A percentile compares a stretch with the other conserved stretches of the same genome.
Evolutionary conservation across 108 stramenopile genomes (phyloP).

Genomic region (Cyclotella baltica): DNA sequence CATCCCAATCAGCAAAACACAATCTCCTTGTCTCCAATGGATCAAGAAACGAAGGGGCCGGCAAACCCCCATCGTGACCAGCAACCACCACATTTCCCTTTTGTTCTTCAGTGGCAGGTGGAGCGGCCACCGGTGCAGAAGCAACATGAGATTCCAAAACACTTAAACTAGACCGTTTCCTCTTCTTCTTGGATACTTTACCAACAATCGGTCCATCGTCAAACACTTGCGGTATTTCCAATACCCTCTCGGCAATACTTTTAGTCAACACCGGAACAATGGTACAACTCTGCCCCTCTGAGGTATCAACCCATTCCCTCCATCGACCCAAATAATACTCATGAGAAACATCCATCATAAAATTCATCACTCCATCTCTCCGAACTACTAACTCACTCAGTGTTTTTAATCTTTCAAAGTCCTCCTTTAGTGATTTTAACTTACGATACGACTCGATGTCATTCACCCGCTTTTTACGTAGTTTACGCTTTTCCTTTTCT

Average conservation of each 20-base stretch:
- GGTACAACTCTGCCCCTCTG: conserved; percentile 57
- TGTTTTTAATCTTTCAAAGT: conserved; percentile 78
- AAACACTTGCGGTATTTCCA: conserved; percentile 68
- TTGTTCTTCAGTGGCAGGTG: conserved; percentile 9
- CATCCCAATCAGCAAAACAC: conserved; percentile 58
- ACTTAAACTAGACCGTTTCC: conserved; percentile 26
- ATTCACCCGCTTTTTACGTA: conserved; percentile 93
- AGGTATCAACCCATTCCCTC: conserved; percentile 75
- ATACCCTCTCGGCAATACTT: conserved; percentile 46
- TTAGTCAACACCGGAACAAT: conserved; percentile 42
- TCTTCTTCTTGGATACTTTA: conserved; percentile 44
- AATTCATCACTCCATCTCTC: conserved; percentile 74
- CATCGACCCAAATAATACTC: conserved; percentile 76
- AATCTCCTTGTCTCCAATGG: conserved; percentile 72
- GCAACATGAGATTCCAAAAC: conserved; percentile 4
- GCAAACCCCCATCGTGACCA: conserved; percentile 80
- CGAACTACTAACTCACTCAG: conserved; percentile 66
- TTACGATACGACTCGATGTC: conserved; percentile 92
- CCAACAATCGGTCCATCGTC: conserved; percentile 55
- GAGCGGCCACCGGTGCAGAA: background rate
- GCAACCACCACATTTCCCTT: conserved; percentile 57
- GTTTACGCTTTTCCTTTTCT: conserved; percentile 96
- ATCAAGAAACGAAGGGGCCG: conserved; percentile 78
- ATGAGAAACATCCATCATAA: conserved; percentile 59
- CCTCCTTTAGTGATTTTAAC: conserved; percentile 79